phyloP scores from a whole-genome alignment of 164 flowering plant genomes.

The Umbellularia californica region DNA sequence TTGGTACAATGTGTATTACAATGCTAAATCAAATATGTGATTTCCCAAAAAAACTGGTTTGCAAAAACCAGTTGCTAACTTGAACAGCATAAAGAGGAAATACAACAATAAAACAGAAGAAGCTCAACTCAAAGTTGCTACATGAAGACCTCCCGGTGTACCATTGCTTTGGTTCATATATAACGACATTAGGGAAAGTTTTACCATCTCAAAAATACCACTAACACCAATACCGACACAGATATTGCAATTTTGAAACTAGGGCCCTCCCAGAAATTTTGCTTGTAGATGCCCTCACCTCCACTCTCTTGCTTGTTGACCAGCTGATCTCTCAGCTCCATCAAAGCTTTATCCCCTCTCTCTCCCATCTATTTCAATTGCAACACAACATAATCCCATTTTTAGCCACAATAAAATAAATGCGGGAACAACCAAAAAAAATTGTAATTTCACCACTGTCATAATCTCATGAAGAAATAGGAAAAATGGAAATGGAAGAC shows the following conservation, averaged over 20 bases:
- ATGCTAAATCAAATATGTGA: too few species aligned
- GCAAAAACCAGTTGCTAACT: too few species aligned
- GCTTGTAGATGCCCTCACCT: conserved; percentile 31
- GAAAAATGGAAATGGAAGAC: background rate
- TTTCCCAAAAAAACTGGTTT: too few species aligned
- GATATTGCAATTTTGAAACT: conserved; percentile 80
- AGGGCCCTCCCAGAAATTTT: conserved; percentile 80
- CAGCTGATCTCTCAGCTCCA: conserved; percentile 76
- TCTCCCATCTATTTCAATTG: conserved; percentile 62
- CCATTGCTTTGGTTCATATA: background rate
- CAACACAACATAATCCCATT: conserved; percentile 1
- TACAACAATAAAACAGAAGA: background rate
- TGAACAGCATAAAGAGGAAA: background rate
- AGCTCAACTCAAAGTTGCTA: background rate
- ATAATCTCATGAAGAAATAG: background rate
- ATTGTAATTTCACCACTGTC: background rate
- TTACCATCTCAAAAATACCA: conserved; percentile 75
- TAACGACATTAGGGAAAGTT: background rate
- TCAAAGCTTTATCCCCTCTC: conserved; percentile 70
- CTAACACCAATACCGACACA: conserved; percentile 80
- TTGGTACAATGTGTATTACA: too few species aligned
- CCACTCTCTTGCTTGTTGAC: conserved; percentile 41
- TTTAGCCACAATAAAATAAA: background rate
- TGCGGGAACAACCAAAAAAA: background rate
- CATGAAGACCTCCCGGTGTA: background rate